Evolutionary conservation across 225 moss, liverwort and hornwort genomes (phyloP).

Genomic region (Anthoceros angustus): DNA sequence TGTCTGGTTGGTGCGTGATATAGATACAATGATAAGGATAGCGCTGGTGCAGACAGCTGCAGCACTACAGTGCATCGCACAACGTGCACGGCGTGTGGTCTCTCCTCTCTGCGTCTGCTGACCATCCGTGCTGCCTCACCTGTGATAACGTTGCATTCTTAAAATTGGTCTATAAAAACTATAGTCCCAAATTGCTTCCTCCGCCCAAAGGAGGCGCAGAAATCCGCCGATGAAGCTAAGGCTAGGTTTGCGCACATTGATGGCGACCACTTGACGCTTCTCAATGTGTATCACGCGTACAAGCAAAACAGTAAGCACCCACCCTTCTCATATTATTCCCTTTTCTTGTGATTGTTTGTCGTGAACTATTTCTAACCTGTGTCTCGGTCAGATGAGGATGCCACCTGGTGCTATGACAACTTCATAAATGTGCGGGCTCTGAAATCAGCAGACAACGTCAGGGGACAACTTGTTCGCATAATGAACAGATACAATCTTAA

Average conservation of each 20-base stretch:
- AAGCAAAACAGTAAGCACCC: slow-evolving; percentile 73
- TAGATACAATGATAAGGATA: slow-evolving; percentile 95
- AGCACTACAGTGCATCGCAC: slow-evolving; percentile 11
- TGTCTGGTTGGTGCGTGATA: slow-evolving; percentile 9
- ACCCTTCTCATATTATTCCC: not conserved
- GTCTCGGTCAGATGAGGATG: slow-evolving; percentile 53
- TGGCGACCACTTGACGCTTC: slow-evolving; percentile 98
- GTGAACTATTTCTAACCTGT: not conserved
- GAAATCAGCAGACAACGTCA: slow-evolving; percentile 93
- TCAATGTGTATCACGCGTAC: slow-evolving; percentile 99
- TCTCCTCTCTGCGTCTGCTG: slow-evolving; percentile 99
- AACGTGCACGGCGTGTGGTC: slow-evolving; percentile 99
- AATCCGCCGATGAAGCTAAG: slow-evolving; percentile 99
- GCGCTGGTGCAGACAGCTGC: slow-evolving; percentile 96
- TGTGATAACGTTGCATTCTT: slow-evolving; percentile 91
- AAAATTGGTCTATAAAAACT: slow-evolving; percentile 46
- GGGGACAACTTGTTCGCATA: slow-evolving; percentile 88
- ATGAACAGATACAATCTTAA: slow-evolving; percentile 98
- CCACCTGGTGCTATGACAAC: slow-evolving; percentile 98
- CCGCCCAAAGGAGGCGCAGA: slow-evolving; percentile 99
- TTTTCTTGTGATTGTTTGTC: not conserved
- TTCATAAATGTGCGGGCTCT: slow-evolving; percentile 86
- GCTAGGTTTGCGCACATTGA: slow-evolving; percentile 99
- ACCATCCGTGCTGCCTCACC: slow-evolving; percentile 99
- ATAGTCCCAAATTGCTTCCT: slow-evolving; percentile 99